These are phyloP conservation scores for Sodiomyces alkalinus DNA, from an alignment of 2,329 filamentous ascomycete species.

Conservation along the genomic window DNA sequence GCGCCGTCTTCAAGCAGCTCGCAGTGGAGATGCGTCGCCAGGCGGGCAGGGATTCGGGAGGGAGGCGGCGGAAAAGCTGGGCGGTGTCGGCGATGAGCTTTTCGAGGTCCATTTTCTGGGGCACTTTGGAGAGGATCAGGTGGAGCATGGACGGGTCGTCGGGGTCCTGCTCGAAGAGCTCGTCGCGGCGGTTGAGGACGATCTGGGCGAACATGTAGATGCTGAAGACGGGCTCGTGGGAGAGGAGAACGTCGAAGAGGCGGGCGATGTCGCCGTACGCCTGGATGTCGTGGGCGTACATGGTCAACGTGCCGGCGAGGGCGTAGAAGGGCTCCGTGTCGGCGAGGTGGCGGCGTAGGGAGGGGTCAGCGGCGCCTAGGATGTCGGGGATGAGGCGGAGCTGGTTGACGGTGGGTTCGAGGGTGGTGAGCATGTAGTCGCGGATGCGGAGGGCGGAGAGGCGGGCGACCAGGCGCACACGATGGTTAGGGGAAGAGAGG, in stretches of 20 bases:
- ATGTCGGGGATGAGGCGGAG: slow-evolving; percentile 79
- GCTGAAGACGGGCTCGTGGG: slow-evolving; percentile 72
- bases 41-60: slow-evolving; percentile 54
- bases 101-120: slow-evolving; percentile 67
- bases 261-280: slow-evolving; percentile 78
- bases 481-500: slow-evolving; percentile 41
- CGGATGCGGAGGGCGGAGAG: slow-evolving; percentile 82
- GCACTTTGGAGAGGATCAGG: slow-evolving; percentile 73
- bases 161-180: slow-evolving; percentile 67
- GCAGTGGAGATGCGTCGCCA: slow-evolving; percentile 60
- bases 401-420: slow-evolving; percentile 68
- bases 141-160: slow-evolving; percentile 91
- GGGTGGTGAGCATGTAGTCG: slow-evolving; percentile 91
- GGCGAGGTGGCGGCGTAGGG: slow-evolving; percentile 60
- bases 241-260: slow-evolving; percentile 83
- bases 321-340: slow-evolving; percentile 80
- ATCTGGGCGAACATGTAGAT: slow-evolving; percentile 90
- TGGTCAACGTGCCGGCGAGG: slow-evolving; percentile 78
- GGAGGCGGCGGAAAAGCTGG: slow-evolving; percentile 46
- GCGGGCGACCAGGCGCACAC: slow-evolving; percentile 53
- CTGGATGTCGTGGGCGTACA: slow-evolving; percentile 94
- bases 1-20: slow-evolving; percentile 78
- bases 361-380: slow-evolving; percentile 54
- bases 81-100: slow-evolving; percentile 53
- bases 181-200: slow-evolving; percentile 61